Evolutionary conservation across 805 yeast species (phyloP).

Genomic region (Pichia nakasei): DNA sequence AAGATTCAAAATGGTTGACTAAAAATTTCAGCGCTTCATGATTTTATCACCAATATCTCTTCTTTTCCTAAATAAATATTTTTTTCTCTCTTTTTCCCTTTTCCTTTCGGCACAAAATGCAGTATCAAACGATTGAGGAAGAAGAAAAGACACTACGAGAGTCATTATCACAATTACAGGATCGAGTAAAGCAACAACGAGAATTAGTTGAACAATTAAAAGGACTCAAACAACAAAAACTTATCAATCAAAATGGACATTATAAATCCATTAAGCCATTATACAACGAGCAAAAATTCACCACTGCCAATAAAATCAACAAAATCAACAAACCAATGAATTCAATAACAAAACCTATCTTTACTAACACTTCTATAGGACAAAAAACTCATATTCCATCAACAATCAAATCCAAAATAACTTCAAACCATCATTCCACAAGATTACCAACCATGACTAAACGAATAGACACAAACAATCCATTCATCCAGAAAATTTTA

Average conservation of each 20-base stretch:
- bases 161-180: constrained; percentile 12
- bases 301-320: background rate
- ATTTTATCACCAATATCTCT: no score
- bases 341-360: background rate
- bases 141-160: constrained; percentile 14
- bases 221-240: background rate
- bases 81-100: background rate
- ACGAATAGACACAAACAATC: background rate
- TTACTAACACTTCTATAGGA: background rate
- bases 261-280: background rate
- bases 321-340: background rate
- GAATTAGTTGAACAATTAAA: constrained; percentile 4
- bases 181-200: constrained; percentile 13
- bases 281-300: background rate
- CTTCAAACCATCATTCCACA: no score
- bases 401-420: background rate
- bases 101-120: background rate
- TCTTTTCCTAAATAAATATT: no score
- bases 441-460: background rate
- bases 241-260: background rate
- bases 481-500: background rate
- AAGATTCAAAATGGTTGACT: no score
- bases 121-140: background rate
- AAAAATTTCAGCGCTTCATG: no score
- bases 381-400: background rate